Percentiles rank a stretch among this genome's conserved stretches.
These are phyloP conservation scores for Strigomonas culicis DNA, from an alignment of 208 protist species.

Conservation along the genomic window DNA sequence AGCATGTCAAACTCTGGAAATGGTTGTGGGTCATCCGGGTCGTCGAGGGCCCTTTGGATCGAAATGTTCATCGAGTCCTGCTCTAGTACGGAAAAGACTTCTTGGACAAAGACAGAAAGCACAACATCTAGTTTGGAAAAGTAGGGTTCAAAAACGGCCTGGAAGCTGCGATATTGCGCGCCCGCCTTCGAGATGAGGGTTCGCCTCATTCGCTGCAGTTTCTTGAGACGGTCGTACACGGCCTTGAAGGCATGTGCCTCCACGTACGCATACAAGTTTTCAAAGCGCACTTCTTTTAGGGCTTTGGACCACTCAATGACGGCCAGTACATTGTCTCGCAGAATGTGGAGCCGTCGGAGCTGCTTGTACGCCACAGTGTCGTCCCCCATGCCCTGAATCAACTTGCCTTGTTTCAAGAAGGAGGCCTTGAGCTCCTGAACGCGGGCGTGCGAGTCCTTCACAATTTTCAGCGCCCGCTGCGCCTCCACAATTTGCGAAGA, in stretches of 20 bases:
- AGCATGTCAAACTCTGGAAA: conserved; percentile 46
- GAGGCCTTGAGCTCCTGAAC: conserved; percentile 58
- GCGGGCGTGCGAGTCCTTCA: conserved; percentile 53
- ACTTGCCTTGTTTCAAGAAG: conserved; percentile 72
- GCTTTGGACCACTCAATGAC: conserved; percentile 81
- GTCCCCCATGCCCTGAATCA: conserved; percentile 68
- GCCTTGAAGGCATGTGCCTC: conserved; percentile 50
- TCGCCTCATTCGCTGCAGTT: conserved; percentile 67
- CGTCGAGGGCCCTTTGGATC: conserved; percentile 73
- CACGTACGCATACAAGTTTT: conserved; percentile 56
- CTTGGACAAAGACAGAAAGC: conserved; percentile 58
- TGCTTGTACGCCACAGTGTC: conserved; percentile 65
- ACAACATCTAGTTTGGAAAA: conserved; percentile 84
- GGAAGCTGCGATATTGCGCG: conserved; percentile 49
- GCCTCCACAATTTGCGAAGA: conserved; percentile 77
- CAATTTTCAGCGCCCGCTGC: conserved; percentile 67
- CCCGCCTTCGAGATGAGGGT: conserved; percentile 66
- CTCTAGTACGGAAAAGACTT: conserved; percentile 57
- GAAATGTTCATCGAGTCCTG: conserved; percentile 67
- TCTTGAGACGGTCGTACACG: conserved; percentile 61
- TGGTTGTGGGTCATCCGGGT: conserved; percentile 19
- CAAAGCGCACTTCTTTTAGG: conserved; percentile 80
- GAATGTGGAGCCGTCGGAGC: conserved; percentile 66
- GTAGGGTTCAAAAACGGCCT: conserved; percentile 82
- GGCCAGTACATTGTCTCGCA: conserved; percentile 76